phyloP scores from a whole-genome alignment of 2,329 filamentous ascomycete species.

The Penicillium italicum region DNA sequence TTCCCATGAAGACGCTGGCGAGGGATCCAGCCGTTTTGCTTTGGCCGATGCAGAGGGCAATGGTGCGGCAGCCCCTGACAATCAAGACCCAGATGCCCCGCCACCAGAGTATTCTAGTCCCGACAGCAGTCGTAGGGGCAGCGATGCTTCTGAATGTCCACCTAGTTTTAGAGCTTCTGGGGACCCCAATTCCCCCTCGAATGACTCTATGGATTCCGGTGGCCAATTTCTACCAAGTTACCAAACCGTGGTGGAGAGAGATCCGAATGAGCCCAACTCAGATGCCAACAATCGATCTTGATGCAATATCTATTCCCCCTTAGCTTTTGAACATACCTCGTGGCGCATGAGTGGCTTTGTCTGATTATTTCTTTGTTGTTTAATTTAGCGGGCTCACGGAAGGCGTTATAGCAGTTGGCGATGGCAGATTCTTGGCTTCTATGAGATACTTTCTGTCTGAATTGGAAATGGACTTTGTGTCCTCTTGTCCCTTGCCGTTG shows the following conservation, averaged over 20 bases:
- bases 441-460: neutral
- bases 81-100: constrained; percentile 27
- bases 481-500: neutral
- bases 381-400: constrained; percentile 23
- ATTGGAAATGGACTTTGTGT: neutral
- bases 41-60: constrained; percentile 20
- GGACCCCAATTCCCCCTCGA: neutral
- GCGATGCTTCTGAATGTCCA: constrained; percentile 47
- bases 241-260: constrained; percentile 18
- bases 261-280: constrained; percentile 7
- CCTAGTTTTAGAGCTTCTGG: constrained; percentile 1
- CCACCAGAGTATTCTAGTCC: constrained; percentile 55
- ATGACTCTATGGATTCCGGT: neutral
- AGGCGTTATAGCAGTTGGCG: constrained; percentile 20
- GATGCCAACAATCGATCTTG: neutral
- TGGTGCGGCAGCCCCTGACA: constrained; percentile 13
- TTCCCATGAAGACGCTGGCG: constrained; percentile 64
- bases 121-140: constrained; percentile 54
- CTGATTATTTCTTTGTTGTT: constrained; percentile 16
- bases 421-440: constrained; percentile 11
- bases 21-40: constrained; percentile 59
- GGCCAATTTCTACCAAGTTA: constrained; percentile 19
- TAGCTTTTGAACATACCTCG: constrained; percentile 14
- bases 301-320: constrained; percentile 3
- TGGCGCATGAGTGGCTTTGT: constrained; percentile 2